phyloP scores from a whole-genome alignment of 352 stramenopile genomes.

The Globisporangium paddicum region DNA sequence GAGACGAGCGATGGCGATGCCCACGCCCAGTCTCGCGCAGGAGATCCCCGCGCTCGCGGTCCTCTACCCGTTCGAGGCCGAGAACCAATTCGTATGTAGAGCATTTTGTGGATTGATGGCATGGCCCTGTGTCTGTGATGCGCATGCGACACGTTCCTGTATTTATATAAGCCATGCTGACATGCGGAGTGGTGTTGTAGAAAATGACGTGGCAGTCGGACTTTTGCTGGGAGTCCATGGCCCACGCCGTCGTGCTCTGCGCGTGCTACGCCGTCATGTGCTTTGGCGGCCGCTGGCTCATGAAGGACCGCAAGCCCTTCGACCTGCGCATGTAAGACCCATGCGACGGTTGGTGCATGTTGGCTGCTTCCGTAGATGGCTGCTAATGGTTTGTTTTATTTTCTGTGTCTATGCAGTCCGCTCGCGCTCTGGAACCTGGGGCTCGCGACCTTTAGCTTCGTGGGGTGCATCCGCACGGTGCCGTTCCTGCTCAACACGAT shows the following conservation, averaged over 20 bases:
- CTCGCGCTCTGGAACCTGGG: slow-evolving; percentile 79
- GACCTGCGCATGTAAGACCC: slow-evolving; percentile 59
- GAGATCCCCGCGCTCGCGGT: slow-evolving; percentile 50
- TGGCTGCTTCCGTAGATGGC: not conserved
- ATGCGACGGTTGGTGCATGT: slow-evolving; percentile 1
- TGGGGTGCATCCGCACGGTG: slow-evolving; percentile 67
- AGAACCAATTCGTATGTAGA: slow-evolving; percentile 53
- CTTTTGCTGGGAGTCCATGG: slow-evolving; percentile 67
- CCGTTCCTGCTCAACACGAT: slow-evolving; percentile 85
- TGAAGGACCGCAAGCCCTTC: slow-evolving; percentile 77
- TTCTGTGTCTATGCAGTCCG: slow-evolving; percentile 34
- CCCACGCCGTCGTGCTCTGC: slow-evolving; percentile 52
- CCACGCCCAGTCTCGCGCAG: slow-evolving; percentile 30
- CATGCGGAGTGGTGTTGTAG: slow-evolving; percentile 14
- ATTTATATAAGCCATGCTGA: not conserved
- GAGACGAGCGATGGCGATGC: not conserved
- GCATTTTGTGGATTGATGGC: too few species aligned
- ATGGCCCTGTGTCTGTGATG: too few species aligned
- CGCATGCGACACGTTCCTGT: not conserved
- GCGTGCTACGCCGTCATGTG: slow-evolving; percentile 69
- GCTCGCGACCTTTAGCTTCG: slow-evolving; percentile 73
- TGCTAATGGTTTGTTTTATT: slow-evolving; percentile 1
- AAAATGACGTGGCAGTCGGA: slow-evolving; percentile 58
- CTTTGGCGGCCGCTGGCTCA: slow-evolving; percentile 72
- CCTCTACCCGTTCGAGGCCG: slow-evolving; percentile 69